These are phyloP conservation scores for Fraxinus americana DNA, from an alignment of 257 asterid genomes.

Conservation along the genomic window DNA sequence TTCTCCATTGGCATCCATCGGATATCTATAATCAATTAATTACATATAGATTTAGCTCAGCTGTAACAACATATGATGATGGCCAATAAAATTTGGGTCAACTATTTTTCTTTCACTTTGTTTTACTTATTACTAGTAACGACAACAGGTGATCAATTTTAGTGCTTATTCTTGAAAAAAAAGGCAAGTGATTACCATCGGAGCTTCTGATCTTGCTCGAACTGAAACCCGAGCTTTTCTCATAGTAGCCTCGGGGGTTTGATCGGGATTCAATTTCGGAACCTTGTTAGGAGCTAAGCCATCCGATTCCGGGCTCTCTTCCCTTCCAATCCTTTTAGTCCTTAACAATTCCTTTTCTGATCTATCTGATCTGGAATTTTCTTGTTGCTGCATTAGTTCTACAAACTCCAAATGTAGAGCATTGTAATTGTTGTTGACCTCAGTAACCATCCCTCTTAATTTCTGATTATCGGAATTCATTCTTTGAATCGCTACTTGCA, in stretches of 20 bases:
- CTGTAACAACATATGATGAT: neutral
- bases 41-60: neutral
- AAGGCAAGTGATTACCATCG: slow-evolving; percentile 44
- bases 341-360: slow-evolving; percentile 13
- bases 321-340: slow-evolving; percentile 53
- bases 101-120: too few relatives aligned
- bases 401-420: slow-evolving; percentile 62
- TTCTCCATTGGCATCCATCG: slow-evolving; percentile 98
- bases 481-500: slow-evolving; percentile 59
- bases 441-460: slow-evolving; percentile 72
- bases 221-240: slow-evolving; percentile 96
- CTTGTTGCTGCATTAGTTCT: slow-evolving; percentile 41
- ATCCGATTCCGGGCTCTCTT: slow-evolving; percentile 77
- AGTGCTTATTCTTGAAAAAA: too few relatives aligned
- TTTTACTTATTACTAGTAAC: too few relatives aligned
- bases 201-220: slow-evolving; percentile 97
- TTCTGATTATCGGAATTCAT: slow-evolving; percentile 74
- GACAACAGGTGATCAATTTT: too few relatives aligned
- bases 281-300: slow-evolving; percentile 64
- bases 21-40: slow-evolving; percentile 47
- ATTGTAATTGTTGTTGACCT: slow-evolving; percentile 58
- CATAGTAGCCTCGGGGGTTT: slow-evolving; percentile 75
- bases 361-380: too few relatives aligned
- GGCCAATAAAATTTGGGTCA: neutral
- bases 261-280: slow-evolving; percentile 47